Evolutionary conservation across 768 basidiomycete species (phyloP).

Genomic region (Lepiota brunneoincarnata): DNA sequence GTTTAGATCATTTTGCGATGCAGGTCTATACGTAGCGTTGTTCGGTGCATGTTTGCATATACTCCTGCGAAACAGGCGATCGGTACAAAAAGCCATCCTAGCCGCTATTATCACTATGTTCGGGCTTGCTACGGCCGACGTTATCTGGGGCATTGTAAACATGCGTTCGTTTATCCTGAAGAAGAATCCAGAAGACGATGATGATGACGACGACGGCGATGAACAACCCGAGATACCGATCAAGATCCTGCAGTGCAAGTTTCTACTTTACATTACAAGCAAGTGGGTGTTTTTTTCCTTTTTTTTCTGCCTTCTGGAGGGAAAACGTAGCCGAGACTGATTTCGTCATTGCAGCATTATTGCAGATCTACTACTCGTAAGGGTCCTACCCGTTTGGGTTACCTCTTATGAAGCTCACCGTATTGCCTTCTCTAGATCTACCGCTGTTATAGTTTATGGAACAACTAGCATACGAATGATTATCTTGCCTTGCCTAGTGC

Average conservation of each 20-base stretch:
- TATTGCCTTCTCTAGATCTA: constrained; percentile 22
- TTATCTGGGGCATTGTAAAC: constrained; percentile 26
- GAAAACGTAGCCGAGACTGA: neutral
- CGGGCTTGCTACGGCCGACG: constrained; percentile 25
- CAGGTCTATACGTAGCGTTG: constrained; percentile 9
- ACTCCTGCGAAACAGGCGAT: constrained; percentile 23
- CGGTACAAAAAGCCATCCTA: constrained; percentile 22
- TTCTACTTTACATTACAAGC: constrained; percentile 28
- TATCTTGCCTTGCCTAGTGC: constrained; percentile 21
- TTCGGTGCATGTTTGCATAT: constrained; percentile 10
- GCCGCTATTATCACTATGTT: constrained; percentile 26
- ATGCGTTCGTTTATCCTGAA: constrained; percentile 26
- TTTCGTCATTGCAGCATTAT: constrained; percentile 19
- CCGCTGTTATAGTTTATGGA: constrained; percentile 30
- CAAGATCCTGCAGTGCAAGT: constrained; percentile 24
- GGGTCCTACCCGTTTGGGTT: constrained; percentile 3
- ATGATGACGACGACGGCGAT: neutral
- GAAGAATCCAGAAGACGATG: constrained; percentile 8
- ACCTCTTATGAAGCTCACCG: neutral
- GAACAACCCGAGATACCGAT: constrained; percentile 19
- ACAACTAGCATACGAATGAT: constrained; percentile 26
- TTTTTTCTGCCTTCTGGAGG: neutral
- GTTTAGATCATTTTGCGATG: neutral
- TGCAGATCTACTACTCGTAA: constrained; percentile 28
- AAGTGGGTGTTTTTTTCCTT: constrained; percentile 21